phyloP scores from a whole-genome alignment of 768 basidiomycete genomes.

The Polyporus arcularius region DNA sequence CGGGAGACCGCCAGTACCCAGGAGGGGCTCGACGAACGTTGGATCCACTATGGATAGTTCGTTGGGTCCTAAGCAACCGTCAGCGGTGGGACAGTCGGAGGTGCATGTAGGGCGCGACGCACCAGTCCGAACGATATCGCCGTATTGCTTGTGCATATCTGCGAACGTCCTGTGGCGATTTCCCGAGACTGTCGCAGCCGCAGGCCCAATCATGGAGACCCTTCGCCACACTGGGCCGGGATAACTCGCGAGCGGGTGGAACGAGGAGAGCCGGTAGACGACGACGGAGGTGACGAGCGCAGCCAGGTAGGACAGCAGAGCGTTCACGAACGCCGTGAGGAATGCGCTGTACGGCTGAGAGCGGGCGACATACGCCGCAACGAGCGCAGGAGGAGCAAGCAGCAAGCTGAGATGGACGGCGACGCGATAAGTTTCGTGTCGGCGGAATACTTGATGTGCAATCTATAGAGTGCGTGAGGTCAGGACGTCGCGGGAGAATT shows the following conservation, averaged over 20 bases:
- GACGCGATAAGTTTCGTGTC: not conserved
- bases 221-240: constrained; percentile 28
- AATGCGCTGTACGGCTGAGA: not conserved
- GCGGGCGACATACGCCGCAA: not conserved
- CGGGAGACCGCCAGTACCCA: constrained; percentile 37
- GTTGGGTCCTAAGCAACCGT: constrained; percentile 41
- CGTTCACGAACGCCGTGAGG: no score
- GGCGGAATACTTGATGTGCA: not conserved
- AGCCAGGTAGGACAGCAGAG: not conserved
- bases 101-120: not conserved
- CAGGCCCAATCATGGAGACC: constrained; percentile 31
- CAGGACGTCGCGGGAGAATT: no score
- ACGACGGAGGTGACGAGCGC: not conserved
- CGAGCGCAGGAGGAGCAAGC: not conserved
- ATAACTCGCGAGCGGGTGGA: constrained; percentile 2
- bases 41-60: constrained; percentile 42
- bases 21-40: constrained; percentile 31
- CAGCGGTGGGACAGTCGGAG: not conserved
- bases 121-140: constrained; percentile 40
- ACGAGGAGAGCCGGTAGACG: not conserved
- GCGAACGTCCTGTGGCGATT: constrained; percentile 26
- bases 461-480: not conserved
- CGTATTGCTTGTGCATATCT: constrained; percentile 39
- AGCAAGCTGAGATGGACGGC: not conserved
- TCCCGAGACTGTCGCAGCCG: constrained; percentile 24